Percentiles rank a stretch among this genome's conserved stretches.
These are phyloP conservation scores for Colletotrichum scovillei DNA, from an alignment of 2,329 filamentous ascomycete genomes.

Conservation along the genomic window DNA sequence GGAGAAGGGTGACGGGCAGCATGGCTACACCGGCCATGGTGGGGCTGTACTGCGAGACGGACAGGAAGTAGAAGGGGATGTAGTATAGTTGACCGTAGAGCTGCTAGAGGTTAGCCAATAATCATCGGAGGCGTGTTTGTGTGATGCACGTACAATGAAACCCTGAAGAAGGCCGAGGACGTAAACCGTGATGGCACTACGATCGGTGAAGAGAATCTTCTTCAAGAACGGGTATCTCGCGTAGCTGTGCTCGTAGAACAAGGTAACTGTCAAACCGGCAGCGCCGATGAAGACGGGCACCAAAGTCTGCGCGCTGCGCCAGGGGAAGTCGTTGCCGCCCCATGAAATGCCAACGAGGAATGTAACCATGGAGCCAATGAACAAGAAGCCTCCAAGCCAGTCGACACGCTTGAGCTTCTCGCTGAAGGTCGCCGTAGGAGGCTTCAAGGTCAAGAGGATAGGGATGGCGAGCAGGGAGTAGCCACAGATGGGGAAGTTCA, in stretches of 20 bases:
- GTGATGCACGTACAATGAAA: slow-evolving; percentile 42
- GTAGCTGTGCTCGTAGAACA: slow-evolving; percentile 49
- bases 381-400: slow-evolving; percentile 56
- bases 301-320: slow-evolving; percentile 53
- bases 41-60: slow-evolving; percentile 46
- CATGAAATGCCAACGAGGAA: slow-evolving; percentile 61
- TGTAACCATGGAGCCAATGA: slow-evolving; percentile 54
- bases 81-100: slow-evolving; percentile 48
- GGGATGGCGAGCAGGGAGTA: slow-evolving; percentile 52
- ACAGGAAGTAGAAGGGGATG: slow-evolving; percentile 51
- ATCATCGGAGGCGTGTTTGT: too few species aligned
- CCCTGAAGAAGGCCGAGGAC: slow-evolving; percentile 47
- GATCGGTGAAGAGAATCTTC: slow-evolving; percentile 43
- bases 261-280: slow-evolving; percentile 49
- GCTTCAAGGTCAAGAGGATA: slow-evolving; percentile 54
- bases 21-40: slow-evolving; percentile 48
- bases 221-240: slow-evolving; percentile 47
- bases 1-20: slow-evolving; percentile 46
- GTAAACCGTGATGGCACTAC: slow-evolving; percentile 44
- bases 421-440: slow-evolving; percentile 43
- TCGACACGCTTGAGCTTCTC: slow-evolving; percentile 55
- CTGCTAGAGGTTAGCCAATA: background rate
- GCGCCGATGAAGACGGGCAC: slow-evolving; percentile 56
- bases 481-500: slow-evolving; percentile 57
- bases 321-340: slow-evolving; percentile 56